phyloP scores from a whole-genome alignment of 176 grass and related monocot genomes.

The Bothriochloa decipiens region DNA sequence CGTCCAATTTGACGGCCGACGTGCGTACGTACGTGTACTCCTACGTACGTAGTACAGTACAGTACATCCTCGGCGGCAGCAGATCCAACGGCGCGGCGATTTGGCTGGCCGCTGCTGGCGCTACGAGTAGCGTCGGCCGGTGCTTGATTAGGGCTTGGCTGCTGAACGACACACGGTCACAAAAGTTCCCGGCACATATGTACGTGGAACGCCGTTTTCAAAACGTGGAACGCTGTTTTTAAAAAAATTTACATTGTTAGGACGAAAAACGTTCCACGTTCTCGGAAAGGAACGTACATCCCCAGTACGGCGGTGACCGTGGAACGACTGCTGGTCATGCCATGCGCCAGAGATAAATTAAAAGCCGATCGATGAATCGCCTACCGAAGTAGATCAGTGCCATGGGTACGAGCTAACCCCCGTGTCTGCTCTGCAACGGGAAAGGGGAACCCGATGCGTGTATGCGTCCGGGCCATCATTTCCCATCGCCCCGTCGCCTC shows the following conservation, averaged over 20 bases:
- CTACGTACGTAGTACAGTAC: background rate
- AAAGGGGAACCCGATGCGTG: conserved; percentile 32
- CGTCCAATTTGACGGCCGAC: background rate
- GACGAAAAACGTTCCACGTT: too few relatives aligned
- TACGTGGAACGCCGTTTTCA: too few relatives aligned
- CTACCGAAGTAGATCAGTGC: conserved; percentile 39
- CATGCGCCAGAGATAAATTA: background rate
- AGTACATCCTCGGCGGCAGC: background rate
- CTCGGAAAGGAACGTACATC: too few relatives aligned
- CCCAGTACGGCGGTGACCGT: too few relatives aligned
- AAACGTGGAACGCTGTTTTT: too few relatives aligned
- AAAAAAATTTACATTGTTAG: too few relatives aligned
- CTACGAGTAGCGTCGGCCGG: background rate
- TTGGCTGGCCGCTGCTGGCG: background rate
- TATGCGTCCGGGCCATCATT: background rate
- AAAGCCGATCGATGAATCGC: conserved; percentile 33
- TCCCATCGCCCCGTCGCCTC: background rate
- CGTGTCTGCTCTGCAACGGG: conserved; percentile 33
- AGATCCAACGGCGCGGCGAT: background rate
- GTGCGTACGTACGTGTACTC: background rate
- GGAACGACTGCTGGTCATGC: background rate
- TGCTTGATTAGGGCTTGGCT: conserved; percentile 30
- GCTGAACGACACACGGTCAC: too few relatives aligned
- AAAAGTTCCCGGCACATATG: too few relatives aligned
- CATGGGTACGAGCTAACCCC: conserved; percentile 20